Base-by-base conservation (phyloP, 768 basidiomycete genomes). In the Symmetrospora coprosmae region DNA sequence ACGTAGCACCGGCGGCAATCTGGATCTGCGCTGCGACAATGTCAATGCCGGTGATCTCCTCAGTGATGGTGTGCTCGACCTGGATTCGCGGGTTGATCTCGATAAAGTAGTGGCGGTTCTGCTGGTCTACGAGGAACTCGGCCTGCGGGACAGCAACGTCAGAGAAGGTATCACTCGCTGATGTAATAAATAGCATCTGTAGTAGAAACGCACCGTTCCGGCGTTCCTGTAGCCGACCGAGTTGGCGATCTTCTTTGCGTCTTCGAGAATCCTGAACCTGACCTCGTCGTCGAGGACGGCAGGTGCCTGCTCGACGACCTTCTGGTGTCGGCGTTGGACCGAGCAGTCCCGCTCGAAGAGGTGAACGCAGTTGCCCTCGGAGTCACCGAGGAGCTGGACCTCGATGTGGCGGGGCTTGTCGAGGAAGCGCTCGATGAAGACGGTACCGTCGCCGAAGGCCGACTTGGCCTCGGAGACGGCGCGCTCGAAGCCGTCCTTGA, bases 31-130 rank as follows among this genome's bases (percentile, higher is more conserved):
- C 94, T 55, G 94, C 94, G 38, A 97, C 90, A 65, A 99, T 92
- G 71, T 99, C 94, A 73, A 97, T 90, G 50, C 94, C 94, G 63
- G 94, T 97, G 70, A 99, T 99, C 72, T 96, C 91, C 85, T 97
- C 94, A 63, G 94, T 96, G 72, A 97, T 96, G 59, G 94, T 97
- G 74, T 97, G 94, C 72, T 97, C 94, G 74, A 99, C 94, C 74
- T 99, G 94, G 69, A 99, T 96, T 76, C 94, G 89, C 30, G 94
- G 90, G 74, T 96, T 96, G 68, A 99, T 96, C 75, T 99, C 94
- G 70, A 99, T 97, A 76, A 99, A 97, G 75, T 97, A 97, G 74
- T 94, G 89, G 67, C 90, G 80, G 68, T 87, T 89, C 78, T 85
- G 81, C 71, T 90, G 86, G 74, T 97, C 94, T 64, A 97, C 90